Evolutionary conservation across 176 grass and related monocot genomes (phyloP).

Genomic region (Aegilops tauschii): DNA sequence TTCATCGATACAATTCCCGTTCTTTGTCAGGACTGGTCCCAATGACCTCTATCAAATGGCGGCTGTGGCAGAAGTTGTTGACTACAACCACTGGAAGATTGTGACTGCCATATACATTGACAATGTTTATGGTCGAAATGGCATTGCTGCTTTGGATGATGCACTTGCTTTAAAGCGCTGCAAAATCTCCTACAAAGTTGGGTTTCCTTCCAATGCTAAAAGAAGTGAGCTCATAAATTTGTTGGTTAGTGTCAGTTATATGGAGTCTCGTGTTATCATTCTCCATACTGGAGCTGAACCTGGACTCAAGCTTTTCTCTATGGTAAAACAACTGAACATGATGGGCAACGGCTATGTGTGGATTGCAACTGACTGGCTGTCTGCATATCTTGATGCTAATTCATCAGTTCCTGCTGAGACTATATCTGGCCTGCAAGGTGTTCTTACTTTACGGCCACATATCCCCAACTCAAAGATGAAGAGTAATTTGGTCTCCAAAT

Average conservation of each 20-base stretch:
- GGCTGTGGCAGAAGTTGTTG: conserved; percentile 70
- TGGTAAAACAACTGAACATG: conserved; percentile 72
- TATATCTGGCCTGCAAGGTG: conserved; percentile 82
- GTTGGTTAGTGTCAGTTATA: conserved; percentile 57
- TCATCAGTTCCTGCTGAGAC: conserved; percentile 51
- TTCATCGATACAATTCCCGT: conserved; percentile 77
- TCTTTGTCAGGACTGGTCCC: conserved; percentile 71
- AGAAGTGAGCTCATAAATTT: conserved; percentile 59
- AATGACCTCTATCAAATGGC: conserved; percentile 87
- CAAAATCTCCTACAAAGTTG: conserved; percentile 69
- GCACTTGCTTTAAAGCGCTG: conserved; percentile 53
- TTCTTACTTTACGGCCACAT: conserved; percentile 73
- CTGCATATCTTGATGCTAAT: conserved; percentile 63
- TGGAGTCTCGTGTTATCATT: conserved; percentile 87
- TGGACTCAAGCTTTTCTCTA: conserved; percentile 54
- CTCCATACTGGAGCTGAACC: conserved; percentile 48
- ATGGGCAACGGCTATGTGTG: conserved; percentile 85
- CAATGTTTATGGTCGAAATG: conserved; percentile 89
- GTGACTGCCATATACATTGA: conserved; percentile 82
- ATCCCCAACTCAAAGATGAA: conserved; percentile 64
- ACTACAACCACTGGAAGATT: conserved; percentile 76
- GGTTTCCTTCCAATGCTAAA: conserved; percentile 42
- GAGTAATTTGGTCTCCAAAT: conserved; percentile 68
- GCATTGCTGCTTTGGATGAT: conserved; percentile 80
- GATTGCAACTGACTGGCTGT: conserved; percentile 95